Conservation (phyloP, 768 basidiomycete genomes). For the Amylocystis lapponica region DNA sequence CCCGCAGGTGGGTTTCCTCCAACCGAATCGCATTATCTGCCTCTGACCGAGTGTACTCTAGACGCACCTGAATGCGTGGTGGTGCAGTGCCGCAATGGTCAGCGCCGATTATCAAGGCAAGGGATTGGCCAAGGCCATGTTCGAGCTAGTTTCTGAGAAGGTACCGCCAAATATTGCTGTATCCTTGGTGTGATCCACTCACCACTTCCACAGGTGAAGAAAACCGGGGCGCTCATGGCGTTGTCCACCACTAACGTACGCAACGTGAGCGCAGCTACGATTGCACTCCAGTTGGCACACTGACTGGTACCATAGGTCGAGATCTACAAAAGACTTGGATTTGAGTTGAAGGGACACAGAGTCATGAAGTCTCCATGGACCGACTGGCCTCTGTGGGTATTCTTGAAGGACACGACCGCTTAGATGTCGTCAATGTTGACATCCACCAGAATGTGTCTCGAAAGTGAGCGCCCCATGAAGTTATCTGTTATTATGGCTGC, state of each 20-base stretch:
- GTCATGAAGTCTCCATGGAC: constrained; percentile 2
- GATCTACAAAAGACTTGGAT: constrained; percentile 1
- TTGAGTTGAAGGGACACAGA: constrained; percentile 1
- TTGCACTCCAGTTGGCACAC: too few species aligned
- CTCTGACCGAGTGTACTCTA: neutral
- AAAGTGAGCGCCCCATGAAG: too few species aligned
- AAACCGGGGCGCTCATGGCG: constrained; percentile 1
- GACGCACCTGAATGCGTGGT: constrained; percentile 8
- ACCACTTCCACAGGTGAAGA: constrained; percentile 2
- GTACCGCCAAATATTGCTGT: neutral
- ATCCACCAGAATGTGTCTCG: too few species aligned
- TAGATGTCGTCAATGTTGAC: too few species aligned
- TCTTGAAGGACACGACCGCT: constrained; percentile 1
- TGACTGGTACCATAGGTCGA: too few species aligned
- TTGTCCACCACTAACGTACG: constrained; percentile 3
- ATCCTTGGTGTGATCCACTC: neutral
- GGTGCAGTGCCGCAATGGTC: constrained; percentile 12
- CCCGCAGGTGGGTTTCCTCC: constrained; percentile 2
- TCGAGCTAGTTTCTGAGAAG: constrained; percentile 6
- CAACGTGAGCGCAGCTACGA: constrained; percentile 5
- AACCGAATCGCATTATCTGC: neutral
- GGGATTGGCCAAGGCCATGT: constrained; percentile 8
- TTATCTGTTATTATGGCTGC: too few species aligned
- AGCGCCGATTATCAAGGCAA: constrained; percentile 11
- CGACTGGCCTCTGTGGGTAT: constrained; percentile 3